A percentile compares a stretch with the other conserved stretches of the same genome.
Conservation (phyloP, 2,329 filamentous ascomycete species). For the Dryadomyces sulphureus region DNA sequence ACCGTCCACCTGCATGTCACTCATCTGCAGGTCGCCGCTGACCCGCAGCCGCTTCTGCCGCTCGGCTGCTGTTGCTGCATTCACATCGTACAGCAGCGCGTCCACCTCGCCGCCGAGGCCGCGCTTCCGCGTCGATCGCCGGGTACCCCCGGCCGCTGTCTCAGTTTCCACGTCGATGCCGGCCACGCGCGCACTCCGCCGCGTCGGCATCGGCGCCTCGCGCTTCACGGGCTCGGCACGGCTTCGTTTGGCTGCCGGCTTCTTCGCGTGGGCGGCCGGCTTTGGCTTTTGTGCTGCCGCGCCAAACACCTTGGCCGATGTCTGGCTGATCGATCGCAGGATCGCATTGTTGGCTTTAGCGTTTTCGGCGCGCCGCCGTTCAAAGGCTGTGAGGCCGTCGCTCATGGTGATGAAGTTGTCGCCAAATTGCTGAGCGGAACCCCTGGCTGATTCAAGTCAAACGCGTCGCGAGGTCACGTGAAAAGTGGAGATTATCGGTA, state of each 20-base stretch:
- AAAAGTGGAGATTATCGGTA: conserved; percentile 1
- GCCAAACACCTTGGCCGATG: conserved; percentile 30
- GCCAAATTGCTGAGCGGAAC: neutral
- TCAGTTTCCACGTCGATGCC: conserved; percentile 33
- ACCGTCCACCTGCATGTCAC: conserved; percentile 66
- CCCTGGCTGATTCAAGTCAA: neutral
- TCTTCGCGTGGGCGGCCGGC: conserved; percentile 19
- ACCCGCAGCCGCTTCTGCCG: conserved; percentile 44
- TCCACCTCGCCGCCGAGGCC: neutral
- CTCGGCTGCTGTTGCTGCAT: conserved; percentile 14
- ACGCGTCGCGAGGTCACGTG: neutral
- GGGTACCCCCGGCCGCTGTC: neutral
- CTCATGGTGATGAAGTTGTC: neutral
- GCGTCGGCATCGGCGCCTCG: conserved; percentile 31
- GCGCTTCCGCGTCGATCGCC: neutral
- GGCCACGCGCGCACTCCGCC: conserved; percentile 43
- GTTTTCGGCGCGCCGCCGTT: conserved; percentile 70
- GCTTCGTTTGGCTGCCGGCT: conserved; percentile 12
- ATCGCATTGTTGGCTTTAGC: conserved; percentile 75
- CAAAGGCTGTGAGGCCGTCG: conserved; percentile 62
- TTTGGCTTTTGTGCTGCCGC: conserved; percentile 19
- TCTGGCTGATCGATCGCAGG: conserved; percentile 59
- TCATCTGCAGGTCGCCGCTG: conserved; percentile 49
- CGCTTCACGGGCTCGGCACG: conserved; percentile 20
- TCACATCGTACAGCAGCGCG: neutral